Percentiles rank a stretch among this genome's conserved stretches.
Evolutionary conservation across 225 moss, liverwort and hornwort species (phyloP).

Genomic region (Ulota crispa): DNA sequence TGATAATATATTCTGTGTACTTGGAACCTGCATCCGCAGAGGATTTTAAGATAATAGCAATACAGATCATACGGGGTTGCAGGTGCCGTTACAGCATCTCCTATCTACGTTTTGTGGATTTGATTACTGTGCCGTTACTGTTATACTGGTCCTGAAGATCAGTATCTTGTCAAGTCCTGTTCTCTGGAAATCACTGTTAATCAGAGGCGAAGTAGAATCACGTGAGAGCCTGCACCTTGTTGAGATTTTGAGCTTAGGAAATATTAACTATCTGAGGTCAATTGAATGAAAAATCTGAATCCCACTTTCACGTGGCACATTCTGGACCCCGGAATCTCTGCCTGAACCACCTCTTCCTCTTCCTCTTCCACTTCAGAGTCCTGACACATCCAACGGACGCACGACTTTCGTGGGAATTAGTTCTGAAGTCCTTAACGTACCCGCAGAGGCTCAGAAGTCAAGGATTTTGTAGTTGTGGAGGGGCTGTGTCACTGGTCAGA

Average conservation of each 20-base stretch:
- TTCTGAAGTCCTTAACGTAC: neutral
- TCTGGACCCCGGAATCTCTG: neutral
- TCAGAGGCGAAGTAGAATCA: neutral
- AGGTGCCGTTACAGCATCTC: neutral
- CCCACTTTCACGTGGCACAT: neutral
- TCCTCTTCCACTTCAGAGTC: neutral
- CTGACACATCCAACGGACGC: neutral
- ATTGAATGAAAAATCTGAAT: neutral
- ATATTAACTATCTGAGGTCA: neutral
- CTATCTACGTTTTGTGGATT: neutral
- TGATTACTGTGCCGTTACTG: neutral
- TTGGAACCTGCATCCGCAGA: neutral
- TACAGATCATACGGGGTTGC: neutral
- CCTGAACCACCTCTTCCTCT: neutral
- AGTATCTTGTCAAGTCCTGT: neutral
- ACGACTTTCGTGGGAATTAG: neutral
- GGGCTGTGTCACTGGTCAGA: neutral
- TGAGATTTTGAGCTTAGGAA: neutral
- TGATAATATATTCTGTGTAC: neutral
- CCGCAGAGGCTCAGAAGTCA: neutral
- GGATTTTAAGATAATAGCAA: neutral
- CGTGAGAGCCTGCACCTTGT: neutral
- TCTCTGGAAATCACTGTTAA: neutral
- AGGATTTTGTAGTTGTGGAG: neutral
- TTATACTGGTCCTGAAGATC: neutral